Percentiles rank a stretch among this genome's conserved stretches.
These are phyloP conservation scores for Populus hybrid DNA, from an alignment of 441 rosid genomes.

Conservation along the genomic window DNA sequence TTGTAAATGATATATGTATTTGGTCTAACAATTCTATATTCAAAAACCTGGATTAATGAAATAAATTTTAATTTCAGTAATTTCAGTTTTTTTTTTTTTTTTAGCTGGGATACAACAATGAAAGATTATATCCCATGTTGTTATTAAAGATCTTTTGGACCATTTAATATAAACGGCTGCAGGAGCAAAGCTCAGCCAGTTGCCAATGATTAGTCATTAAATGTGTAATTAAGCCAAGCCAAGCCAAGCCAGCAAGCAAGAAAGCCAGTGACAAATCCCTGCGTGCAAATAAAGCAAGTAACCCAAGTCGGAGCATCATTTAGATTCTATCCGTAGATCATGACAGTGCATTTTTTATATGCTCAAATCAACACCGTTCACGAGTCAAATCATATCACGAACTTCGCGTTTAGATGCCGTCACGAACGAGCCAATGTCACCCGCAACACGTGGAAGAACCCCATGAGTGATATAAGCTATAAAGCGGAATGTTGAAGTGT, in stretches of 20 bases:
- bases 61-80: no score
- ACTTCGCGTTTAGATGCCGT: constrained; percentile 19
- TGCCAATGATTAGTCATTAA: no score
- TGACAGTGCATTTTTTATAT: constrained; percentile 6
- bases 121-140: no score
- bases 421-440: constrained; percentile 16
- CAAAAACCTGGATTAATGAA: no score
- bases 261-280: not conserved
- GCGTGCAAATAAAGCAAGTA: constrained; percentile 34
- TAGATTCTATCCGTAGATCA: constrained; percentile 8
- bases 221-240: not conserved
- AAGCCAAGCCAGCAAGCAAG: not conserved
- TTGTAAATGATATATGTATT: no score
- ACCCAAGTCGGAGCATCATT: not conserved
- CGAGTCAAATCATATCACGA: not conserved
- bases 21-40: no score
- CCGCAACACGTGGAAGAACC: constrained; percentile 35
- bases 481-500: not conserved
- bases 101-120: no score
- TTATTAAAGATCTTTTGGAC: no score
- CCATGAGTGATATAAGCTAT: constrained; percentile 17
- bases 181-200: no score
- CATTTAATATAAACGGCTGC: no score
- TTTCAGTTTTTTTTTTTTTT: no score
- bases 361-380: not conserved